Percentiles rank a stretch among this genome's conserved stretches.
Evolutionary conservation across 1,284 basidiomycete genomes (phyloP).

Genomic region (Quambalaria eucalypti): DNA sequence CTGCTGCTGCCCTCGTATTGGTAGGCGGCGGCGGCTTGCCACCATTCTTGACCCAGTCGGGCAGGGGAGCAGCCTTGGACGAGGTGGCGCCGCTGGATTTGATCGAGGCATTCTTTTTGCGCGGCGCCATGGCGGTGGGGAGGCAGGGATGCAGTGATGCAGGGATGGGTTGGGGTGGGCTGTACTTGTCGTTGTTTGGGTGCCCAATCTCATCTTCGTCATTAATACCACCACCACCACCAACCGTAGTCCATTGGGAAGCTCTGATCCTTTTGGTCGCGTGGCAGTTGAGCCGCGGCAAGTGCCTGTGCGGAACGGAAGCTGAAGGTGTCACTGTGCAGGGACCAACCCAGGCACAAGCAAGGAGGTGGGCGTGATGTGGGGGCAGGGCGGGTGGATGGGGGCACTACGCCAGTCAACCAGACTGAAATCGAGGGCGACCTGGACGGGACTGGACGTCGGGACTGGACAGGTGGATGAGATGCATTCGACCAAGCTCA

Average conservation of each 20-base stretch:
- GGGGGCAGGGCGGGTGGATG: too few relatives aligned
- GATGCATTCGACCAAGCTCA: too few relatives aligned
- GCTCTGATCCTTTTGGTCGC: too few relatives aligned
- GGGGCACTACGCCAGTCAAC: too few relatives aligned
- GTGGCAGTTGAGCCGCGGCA: neutral
- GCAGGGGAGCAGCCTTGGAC: constrained; percentile 41
- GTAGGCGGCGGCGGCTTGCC: constrained; percentile 31
- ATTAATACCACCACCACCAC: too few relatives aligned
- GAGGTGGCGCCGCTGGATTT: constrained; percentile 42
- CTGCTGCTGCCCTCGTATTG: constrained; percentile 20
- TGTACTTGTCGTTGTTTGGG: neutral
- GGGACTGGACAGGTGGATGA: too few relatives aligned
- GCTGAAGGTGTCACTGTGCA: too few relatives aligned
- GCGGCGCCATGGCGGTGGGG: constrained; percentile 25
- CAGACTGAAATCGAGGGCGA: too few relatives aligned
- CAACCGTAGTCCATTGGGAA: too few relatives aligned
- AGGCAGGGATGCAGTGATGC: neutral
- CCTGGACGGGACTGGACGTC: too few relatives aligned
- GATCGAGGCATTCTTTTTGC: constrained; percentile 41
- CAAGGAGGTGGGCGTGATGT: too few relatives aligned
- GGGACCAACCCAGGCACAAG: too few relatives aligned
- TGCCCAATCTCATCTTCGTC: neutral
- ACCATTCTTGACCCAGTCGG: constrained; percentile 45
- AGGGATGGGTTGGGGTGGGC: neutral
- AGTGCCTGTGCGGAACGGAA: neutral